Base-by-base conservation (phyloP, 1,284 basidiomycete species). In the Grifola frondosa region DNA sequence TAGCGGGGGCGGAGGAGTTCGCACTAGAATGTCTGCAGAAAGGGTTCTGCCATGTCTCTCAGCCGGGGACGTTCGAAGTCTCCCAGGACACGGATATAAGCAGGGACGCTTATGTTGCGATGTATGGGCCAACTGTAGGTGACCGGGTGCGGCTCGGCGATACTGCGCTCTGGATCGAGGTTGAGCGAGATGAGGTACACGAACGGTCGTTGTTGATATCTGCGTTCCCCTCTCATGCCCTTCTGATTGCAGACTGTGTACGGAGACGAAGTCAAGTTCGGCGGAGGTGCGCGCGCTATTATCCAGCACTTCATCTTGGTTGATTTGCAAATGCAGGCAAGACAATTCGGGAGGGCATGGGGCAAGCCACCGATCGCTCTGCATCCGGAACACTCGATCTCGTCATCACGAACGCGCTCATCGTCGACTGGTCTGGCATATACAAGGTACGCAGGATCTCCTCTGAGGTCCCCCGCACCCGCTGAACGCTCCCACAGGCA, bases 201-300 rank as follows among this genome's bases (percentile, higher is more conserved):
- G 31, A n/a, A 34, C 16, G 15, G 8, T 15, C 42, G 12, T 9
- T 13, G 5, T 22, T 23, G 9, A 24, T 50, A 23, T 2, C 1
- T 34, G 23, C n/a, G n/a, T n/a, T n/a, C n/a, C n/a, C n/a, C n/a
- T n/a, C n/a, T 39, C 21, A 23, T 38, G 16, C 32, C 36, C 37
- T 42, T 13, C 21, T 16, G 19, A 12, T 9, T 43, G 11, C 48
- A 88, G 80, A 85, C 90, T 3, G 69, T 77, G 2, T 93, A 94
- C 59, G 92, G 96, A 8, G 96, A 99, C 55, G 97, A 99, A 69
- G 86, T 90, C 70, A 99, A 98, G 66, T 99, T 99, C 59, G 96
- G 96, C 11, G 96, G 96, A 59, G 95, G 91, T 83, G 54, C 54
- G 68, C 50, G 16, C 24, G 3, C 21, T 26, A 5, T 33, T 15